phyloP scores from a whole-genome alignment of 2,329 filamentous ascomycete species.

The Pseudocercospora pini-densiflorae region DNA sequence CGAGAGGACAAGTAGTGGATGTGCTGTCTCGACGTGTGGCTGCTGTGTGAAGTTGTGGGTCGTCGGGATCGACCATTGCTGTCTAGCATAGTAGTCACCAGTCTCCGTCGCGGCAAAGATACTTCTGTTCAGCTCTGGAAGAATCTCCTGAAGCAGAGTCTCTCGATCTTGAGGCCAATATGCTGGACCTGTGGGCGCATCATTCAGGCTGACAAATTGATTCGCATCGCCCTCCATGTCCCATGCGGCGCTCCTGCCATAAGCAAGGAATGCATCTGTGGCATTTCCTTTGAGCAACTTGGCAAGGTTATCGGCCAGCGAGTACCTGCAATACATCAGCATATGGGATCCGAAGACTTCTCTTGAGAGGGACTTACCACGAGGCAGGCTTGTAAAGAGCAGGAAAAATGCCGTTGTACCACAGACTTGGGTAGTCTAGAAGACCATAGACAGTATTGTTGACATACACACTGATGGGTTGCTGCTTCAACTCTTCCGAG shows the following conservation, averaged over 20 bases:
- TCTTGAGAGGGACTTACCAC: constrained; percentile 12
- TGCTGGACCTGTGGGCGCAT: constrained; percentile 22
- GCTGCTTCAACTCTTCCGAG: constrained; percentile 26
- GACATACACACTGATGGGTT: constrained; percentile 29
- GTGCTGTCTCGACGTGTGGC: constrained; percentile 20
- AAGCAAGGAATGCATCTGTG: constrained; percentile 26
- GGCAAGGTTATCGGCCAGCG: constrained; percentile 27
- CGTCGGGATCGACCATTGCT: constrained; percentile 25
- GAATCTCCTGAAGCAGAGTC: constrained; percentile 22
- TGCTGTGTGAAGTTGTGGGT: constrained; percentile 29
- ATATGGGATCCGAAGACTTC: neutral
- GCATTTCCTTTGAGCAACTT: constrained; percentile 29
- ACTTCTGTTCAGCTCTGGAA: constrained; percentile 24
- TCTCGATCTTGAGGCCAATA: constrained; percentile 28
- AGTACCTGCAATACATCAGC: constrained; percentile 7
- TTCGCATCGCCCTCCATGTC: constrained; percentile 30
- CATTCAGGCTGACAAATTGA: constrained; percentile 25
- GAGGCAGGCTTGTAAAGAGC: constrained; percentile 26
- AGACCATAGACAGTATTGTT: constrained; percentile 28
- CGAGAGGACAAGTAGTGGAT: constrained; percentile 27
- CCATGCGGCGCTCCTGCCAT: constrained; percentile 18
- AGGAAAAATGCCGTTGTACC: constrained; percentile 29
- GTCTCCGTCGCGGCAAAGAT: constrained; percentile 29
- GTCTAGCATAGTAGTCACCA: constrained; percentile 21
- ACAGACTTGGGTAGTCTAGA: constrained; percentile 20